A percentile compares a stretch with the other conserved stretches of the same genome.
phyloP scores from a whole-genome alignment of 352 stramenopile species.

The Globisporangium cystogenes region DNA sequence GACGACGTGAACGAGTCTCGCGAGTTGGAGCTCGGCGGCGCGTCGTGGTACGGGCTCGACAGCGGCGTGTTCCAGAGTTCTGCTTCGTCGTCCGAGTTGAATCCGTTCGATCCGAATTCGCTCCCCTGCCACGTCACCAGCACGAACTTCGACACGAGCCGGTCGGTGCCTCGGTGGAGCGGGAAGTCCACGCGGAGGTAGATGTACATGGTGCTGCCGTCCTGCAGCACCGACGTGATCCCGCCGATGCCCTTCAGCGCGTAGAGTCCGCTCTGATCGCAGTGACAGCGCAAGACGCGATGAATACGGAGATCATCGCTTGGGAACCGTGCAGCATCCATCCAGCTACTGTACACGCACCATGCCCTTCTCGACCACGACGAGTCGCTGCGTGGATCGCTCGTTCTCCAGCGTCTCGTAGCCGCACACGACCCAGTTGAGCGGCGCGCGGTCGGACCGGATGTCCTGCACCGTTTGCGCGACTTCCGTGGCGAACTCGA shows the following conservation, averaged over 20 bases:
- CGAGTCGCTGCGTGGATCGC: slow-evolving; percentile 50
- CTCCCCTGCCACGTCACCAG: slow-evolving; percentile 80
- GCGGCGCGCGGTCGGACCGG: slow-evolving; percentile 68
- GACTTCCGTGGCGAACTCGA: slow-evolving; percentile 76
- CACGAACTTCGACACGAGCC: slow-evolving; percentile 85
- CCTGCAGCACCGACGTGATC: slow-evolving; percentile 65
- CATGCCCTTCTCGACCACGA: slow-evolving; percentile 84
- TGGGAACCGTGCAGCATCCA: too few relatives aligned
- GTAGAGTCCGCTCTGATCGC: slow-evolving; percentile 60
- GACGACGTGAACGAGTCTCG: slow-evolving; percentile 41
- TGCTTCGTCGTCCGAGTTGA: slow-evolving; percentile 73
- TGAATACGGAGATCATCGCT: background rate
- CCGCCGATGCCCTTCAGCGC: slow-evolving; percentile 79
- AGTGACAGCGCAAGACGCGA: background rate
- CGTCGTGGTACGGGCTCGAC: slow-evolving; percentile 27
- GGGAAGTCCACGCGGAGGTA: slow-evolving; percentile 86
- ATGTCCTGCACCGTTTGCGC: slow-evolving; percentile 70
- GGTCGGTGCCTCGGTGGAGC: slow-evolving; percentile 71
- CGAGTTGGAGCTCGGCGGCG: slow-evolving; percentile 15
- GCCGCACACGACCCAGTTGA: slow-evolving; percentile 84
- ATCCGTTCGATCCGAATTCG: slow-evolving; percentile 35
- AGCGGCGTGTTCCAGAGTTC: slow-evolving; percentile 36
- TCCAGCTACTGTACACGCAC: slow-evolving; percentile 38
- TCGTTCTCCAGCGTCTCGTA: slow-evolving; percentile 69
- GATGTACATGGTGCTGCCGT: slow-evolving; percentile 86